Evolutionary conservation across 2,329 filamentous ascomycete species (phyloP).

Genomic region (Lojkania enalia): DNA sequence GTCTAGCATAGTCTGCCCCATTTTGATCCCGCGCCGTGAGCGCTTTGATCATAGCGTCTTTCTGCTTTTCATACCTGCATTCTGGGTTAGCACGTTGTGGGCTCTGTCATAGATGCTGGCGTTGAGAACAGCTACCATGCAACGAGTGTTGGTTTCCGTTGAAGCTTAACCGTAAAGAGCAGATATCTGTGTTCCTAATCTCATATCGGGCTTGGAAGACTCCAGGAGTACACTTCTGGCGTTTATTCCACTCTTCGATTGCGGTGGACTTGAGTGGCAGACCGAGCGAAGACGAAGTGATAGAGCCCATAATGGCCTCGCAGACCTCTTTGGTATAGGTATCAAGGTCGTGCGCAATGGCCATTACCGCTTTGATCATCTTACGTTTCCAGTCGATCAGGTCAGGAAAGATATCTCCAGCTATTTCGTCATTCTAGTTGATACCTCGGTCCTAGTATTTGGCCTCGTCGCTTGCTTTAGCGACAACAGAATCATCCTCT

Average conservation of each 20-base stretch:
- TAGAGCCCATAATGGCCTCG: neutral
- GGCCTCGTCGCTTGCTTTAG: conserved; percentile 12
- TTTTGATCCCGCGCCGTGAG: neutral
- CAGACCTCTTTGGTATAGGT: neutral
- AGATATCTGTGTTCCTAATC: conserved; percentile 1
- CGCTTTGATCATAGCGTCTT: neutral
- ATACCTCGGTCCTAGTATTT: conserved; percentile 5
- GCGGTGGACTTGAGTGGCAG: conserved; percentile 1
- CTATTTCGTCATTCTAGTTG: conserved; percentile 19
- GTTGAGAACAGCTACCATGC: conserved; percentile 14
- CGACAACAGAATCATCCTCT: neutral
- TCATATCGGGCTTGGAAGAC: neutral
- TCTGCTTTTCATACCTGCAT: conserved; percentile 2
- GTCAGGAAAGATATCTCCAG: conserved; percentile 1
- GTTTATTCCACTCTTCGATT: conserved; percentile 11
- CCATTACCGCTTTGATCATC: neutral
- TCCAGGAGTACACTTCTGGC: conserved; percentile 1
- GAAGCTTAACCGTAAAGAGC: conserved; percentile 7
- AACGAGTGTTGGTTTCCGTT: conserved; percentile 14
- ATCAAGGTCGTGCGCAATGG: neutral
- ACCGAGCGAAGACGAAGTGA: conserved; percentile 4
- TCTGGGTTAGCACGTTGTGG: neutral
- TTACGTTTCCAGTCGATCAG: conserved; percentile 3
- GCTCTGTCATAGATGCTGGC: conserved; percentile 1
- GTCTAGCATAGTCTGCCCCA: conserved; percentile 4